Conservation (phyloP, 257 asterid genomes). For the Voacanga thouarsii region DNA sequence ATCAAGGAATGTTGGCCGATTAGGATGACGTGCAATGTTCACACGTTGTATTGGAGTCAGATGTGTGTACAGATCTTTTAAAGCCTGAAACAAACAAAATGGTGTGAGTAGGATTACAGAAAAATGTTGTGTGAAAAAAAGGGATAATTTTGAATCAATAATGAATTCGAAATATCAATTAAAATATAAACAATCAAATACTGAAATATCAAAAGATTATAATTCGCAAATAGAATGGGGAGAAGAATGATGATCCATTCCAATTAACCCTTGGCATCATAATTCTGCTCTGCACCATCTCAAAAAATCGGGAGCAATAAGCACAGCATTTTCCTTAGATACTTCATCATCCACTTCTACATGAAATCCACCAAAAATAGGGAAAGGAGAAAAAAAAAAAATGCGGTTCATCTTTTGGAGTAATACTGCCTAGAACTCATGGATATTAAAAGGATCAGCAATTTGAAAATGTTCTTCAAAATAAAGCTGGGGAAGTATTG, state of each 20-base stretch:
- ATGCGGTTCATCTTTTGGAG: not conserved
- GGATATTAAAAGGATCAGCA: not conserved
- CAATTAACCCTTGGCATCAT: not conserved
- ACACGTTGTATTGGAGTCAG: conserved; percentile 83
- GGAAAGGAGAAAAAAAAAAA: not conserved
- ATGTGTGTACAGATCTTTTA: conserved; percentile 68
- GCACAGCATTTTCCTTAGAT: not conserved
- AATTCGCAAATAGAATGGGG: not conserved
- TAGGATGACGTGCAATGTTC: conserved; percentile 78
- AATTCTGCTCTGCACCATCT: not conserved
- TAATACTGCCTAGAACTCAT: not conserved
- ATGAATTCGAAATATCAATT: not conserved
- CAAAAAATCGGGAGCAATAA: not conserved
- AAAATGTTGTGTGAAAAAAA: not conserved
- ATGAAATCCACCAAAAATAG: not conserved
- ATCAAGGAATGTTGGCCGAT: conserved; percentile 90
- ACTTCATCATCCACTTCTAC: not conserved
- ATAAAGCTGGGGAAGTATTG: not conserved
- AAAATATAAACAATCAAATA: not conserved
- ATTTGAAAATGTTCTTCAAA: not conserved
- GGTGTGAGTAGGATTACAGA: conserved; percentile 9
- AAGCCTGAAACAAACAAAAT: conserved; percentile 58
- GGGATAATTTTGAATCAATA: not conserved
- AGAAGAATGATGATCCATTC: not conserved
- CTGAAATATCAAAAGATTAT: not conserved